These are phyloP conservation scores for Cetraspora pellucida DNA, from an alignment of 192 early-diverging fungal species.

Conservation along the genomic window DNA sequence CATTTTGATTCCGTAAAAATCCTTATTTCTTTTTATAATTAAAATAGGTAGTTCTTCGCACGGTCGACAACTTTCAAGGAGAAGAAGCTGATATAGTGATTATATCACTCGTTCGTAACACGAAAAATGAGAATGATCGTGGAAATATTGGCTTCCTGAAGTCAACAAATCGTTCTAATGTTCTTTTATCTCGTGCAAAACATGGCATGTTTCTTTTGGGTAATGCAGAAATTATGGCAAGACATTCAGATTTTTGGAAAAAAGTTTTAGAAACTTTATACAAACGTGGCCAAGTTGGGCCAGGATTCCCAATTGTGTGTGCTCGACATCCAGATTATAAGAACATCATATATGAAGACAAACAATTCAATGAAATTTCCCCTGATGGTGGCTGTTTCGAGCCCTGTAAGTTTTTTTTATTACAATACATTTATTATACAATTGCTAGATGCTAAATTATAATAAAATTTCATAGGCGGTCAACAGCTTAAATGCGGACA, in stretches of 20 bases:
- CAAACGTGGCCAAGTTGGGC: slow-evolving; percentile 38
- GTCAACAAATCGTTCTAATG: slow-evolving; percentile 58
- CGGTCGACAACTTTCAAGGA: slow-evolving; percentile 55
- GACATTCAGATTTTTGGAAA: slow-evolving; percentile 44
- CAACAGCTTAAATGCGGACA: slow-evolving; percentile 54
- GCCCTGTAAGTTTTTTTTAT: slow-evolving; percentile 34
- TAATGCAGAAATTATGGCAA: slow-evolving; percentile 43
- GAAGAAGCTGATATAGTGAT: slow-evolving; percentile 50
- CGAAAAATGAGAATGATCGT: slow-evolving; percentile 23
- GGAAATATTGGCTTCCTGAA: slow-evolving; percentile 58
- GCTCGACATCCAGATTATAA: slow-evolving; percentile 47
- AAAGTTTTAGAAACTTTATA: slow-evolving; percentile 44
- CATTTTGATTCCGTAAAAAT: not conserved
- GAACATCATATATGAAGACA: slow-evolving; percentile 32
- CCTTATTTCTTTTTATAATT: not conserved
- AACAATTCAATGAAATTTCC: slow-evolving; percentile 39
- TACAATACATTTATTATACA: too few species aligned
- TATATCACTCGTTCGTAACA: slow-evolving; percentile 47
- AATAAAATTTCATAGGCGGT: not conserved
- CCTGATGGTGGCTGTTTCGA: slow-evolving; percentile 59
- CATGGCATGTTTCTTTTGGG: slow-evolving; percentile 66
- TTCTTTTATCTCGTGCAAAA: slow-evolving; percentile 57
- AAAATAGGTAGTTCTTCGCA: slow-evolving; percentile 39
- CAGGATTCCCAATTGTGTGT: slow-evolving; percentile 52
- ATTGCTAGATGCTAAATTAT: too few species aligned